Conservation (phyloP, 208 protist genomes). For the Strigomonas culicis region DNA sequence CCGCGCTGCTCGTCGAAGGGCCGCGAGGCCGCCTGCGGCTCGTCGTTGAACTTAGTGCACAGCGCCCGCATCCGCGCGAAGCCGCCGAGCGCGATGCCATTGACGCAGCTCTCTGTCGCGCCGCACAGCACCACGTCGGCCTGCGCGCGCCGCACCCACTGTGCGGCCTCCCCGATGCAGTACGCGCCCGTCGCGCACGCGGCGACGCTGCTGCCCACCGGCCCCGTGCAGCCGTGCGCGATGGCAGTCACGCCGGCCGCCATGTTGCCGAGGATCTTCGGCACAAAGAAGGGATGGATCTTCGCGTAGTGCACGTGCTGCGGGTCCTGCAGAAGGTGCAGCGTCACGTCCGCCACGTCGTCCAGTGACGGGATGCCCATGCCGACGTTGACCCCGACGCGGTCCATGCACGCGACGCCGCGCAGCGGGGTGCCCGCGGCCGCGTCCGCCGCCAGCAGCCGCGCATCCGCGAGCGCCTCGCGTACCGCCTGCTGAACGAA, state of each 20-base stretch:
- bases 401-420: conserved; percentile 13
- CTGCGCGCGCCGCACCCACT: conserved; percentile 74
- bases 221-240: conserved; percentile 83
- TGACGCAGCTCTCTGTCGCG: conserved; percentile 93
- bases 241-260: conserved; percentile 91
- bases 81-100: conserved; percentile 89
- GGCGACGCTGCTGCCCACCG: conserved; percentile 90
- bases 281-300: conserved; percentile 94
- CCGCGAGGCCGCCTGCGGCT: conserved; percentile 80
- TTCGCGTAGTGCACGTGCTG: conserved; percentile 36
- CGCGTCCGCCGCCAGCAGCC: conserved; percentile 20
- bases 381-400: conserved; percentile 89
- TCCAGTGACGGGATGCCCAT: conserved; percentile 85
- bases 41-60: conserved; percentile 90
- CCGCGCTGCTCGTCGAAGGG: conserved; percentile 92
- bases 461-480: conserved; percentile 68
- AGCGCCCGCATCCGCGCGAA: conserved; percentile 93
- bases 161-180: conserved; percentile 93
- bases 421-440: not conserved
- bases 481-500: conserved; percentile 46
- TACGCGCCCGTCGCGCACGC: conserved; percentile 98
- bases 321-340: conserved; percentile 35
- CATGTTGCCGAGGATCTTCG: conserved; percentile 98
- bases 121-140: conserved; percentile 93
- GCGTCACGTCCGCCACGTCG: conserved; percentile 70